Evolutionary conservation across 495 filamentous ascomycete species (phyloP).

Genomic region (Hamigera avellanea): DNA sequence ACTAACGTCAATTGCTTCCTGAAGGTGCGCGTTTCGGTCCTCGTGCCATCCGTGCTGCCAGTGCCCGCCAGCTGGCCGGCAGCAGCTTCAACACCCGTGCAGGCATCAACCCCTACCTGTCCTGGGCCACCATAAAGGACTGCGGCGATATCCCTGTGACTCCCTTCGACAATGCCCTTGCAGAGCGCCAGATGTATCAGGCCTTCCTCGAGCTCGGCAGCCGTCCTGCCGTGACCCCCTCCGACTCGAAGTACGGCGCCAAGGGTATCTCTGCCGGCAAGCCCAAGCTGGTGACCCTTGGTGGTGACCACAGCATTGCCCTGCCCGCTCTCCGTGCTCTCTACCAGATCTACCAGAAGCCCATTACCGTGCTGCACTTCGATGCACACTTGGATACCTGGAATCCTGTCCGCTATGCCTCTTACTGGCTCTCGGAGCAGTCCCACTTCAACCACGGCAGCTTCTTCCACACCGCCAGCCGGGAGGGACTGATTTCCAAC

Average conservation of each 20-base stretch:
- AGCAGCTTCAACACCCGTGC: conserved; percentile 71
- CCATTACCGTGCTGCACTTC: conserved; percentile 73
- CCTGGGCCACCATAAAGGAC: conserved; percentile 63
- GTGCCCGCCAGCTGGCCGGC: conserved; percentile 57
- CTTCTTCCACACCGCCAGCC: conserved; percentile 75
- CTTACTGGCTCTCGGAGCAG: conserved; percentile 58
- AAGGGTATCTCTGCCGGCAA: conserved; percentile 33
- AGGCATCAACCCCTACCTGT: conserved; percentile 63
- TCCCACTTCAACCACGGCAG: conserved; percentile 70
- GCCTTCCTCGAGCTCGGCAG: conserved; percentile 57
- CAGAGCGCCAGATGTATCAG: conserved; percentile 64
- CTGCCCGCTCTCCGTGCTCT: conserved; percentile 65
- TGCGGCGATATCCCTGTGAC: conserved; percentile 77
- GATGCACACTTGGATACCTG: conserved; percentile 78
- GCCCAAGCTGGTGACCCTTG: conserved; percentile 65
- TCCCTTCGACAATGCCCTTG: conserved; percentile 67
- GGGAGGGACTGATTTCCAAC: conserved; percentile 62
- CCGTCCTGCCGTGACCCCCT: conserved; percentile 27
- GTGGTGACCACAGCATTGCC: conserved; percentile 72
- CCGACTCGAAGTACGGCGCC: conserved; percentile 19
- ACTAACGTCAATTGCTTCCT: too few species aligned
- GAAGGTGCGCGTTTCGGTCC: conserved; percentile 71
- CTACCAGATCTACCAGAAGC: conserved; percentile 54
- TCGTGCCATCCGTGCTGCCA: conserved; percentile 69
- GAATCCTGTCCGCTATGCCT: conserved; percentile 69